These are phyloP conservation scores for Themeda triandra DNA, from an alignment of 176 grass and related monocot species.

Conservation along the genomic window DNA sequence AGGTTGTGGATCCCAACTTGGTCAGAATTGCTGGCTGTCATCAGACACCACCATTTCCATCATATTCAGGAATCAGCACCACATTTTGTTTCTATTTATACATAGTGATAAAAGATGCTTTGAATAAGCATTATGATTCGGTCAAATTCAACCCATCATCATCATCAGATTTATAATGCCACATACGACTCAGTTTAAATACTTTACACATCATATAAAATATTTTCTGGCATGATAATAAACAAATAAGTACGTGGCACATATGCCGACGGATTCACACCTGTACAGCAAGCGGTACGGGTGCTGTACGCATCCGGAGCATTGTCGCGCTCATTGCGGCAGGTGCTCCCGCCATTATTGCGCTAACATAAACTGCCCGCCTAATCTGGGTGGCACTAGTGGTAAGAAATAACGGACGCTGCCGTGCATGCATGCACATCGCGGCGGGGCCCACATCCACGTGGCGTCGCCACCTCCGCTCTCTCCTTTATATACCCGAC, in stretches of 20 bases:
- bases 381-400: too few relatives aligned
- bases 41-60: background rate
- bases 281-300: background rate
- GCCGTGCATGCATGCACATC: too few relatives aligned
- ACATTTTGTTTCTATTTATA: background rate
- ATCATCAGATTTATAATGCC: too few relatives aligned
- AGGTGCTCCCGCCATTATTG: too few relatives aligned
- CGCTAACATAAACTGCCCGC: too few relatives aligned
- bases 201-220: too few relatives aligned
- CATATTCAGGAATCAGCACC: background rate
- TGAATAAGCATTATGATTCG: background rate
- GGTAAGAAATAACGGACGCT: too few relatives aligned
- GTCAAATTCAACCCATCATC: constrained; percentile 10
- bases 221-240: too few relatives aligned
- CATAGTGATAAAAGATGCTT: background rate
- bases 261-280: background rate
- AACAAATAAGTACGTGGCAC: too few relatives aligned
- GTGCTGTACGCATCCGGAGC: background rate
- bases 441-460: background rate
- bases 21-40: background rate
- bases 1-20: too few relatives aligned
- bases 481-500: background rate
- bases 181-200: too few relatives aligned
- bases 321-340: constrained; percentile 3
- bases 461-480: background rate